Evolutionary conservation across 306 rosid genomes (phyloP), one percentile per base, ranked within the genome.

Genomic region (Alnus glutinosa): DNA sequence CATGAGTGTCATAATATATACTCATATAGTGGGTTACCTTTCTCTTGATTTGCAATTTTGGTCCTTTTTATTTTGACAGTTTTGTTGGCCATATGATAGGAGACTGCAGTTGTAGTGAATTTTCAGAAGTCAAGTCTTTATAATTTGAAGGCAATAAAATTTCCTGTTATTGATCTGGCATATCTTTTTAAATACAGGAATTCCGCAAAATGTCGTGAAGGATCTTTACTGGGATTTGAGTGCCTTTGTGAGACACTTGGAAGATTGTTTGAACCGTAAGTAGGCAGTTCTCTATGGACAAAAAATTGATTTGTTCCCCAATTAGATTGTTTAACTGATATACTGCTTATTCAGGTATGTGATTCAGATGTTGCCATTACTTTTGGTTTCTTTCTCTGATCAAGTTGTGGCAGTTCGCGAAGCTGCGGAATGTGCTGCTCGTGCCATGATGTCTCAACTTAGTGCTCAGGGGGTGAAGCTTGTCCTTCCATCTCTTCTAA

Each of bases 371-470:
- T 87, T 95, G 82, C 98, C 98, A 70, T 62, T 92, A 62, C 98
- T 92, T 54, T 87, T 95, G 91, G 97, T 92, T 82, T 95, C 96
- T 10, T 95, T 95, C 89, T 95, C 98, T 73, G 98, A 95, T 87
- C 98, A 89, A 92, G 98, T 95, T 83, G 89, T 87, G 70, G 98
- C 98, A 34, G 98, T 95, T 71, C 97, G 98, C 75, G 98, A 95
- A 32, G 98, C 93, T 84, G 94, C 98, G 63, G 98, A 95, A 85
- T 71, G 98, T 83, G 98, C 98, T 36, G 98, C 98, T 68, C 98
- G 98, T 62, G 95, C 98, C 83, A 95, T 92, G 98, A 95, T 95
- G 98, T 87, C 98, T 61, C 97, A 91, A 77, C 98, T 95, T 86
- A 92, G 85, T 75, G 97, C 96, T 74, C 97, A 92, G 77, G 98